Percentiles rank a stretch among this genome's conserved stretches.
Conservation (phyloP, 129 eudicot genomes). For the Tagetes erecta region DNA sequence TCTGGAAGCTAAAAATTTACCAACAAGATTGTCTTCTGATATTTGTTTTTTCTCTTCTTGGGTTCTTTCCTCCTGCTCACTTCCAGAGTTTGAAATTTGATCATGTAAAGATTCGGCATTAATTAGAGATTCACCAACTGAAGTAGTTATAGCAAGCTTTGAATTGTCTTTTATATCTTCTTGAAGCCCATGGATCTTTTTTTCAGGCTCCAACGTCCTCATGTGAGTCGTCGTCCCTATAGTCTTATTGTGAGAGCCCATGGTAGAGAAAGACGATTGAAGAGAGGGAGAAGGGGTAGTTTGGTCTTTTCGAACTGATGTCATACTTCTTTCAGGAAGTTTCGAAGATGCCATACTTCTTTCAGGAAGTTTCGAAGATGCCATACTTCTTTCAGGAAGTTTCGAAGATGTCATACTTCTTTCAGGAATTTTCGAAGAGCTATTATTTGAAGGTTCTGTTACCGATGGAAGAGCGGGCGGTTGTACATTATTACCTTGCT, state of each 20-base stretch:
- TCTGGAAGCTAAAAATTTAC: slow-evolving; percentile 47
- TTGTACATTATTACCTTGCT: slow-evolving; percentile 29
- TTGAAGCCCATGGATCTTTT: slow-evolving; percentile 16
- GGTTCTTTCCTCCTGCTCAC: slow-evolving; percentile 30
- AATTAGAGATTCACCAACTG: slow-evolving; percentile 18
- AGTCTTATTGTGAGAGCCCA: slow-evolving; percentile 36
- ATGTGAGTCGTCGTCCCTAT: slow-evolving; percentile 27
- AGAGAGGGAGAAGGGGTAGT: slow-evolving; percentile 37
- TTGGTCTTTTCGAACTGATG: slow-evolving; percentile 36
- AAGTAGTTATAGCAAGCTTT: slow-evolving; percentile 22
- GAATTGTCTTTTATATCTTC: slow-evolving; percentile 29
- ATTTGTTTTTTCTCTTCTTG: slow-evolving; percentile 41
- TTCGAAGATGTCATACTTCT: slow-evolving; percentile 50
- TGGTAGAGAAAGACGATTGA: slow-evolving; percentile 46
- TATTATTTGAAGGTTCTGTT: slow-evolving; percentile 24
- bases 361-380: slow-evolving; percentile 40
- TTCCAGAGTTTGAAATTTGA: slow-evolving; percentile 25
- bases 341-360: slow-evolving; percentile 50
- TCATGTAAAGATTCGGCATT: slow-evolving; percentile 22
- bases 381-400: slow-evolving; percentile 49
- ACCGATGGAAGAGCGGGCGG: slow-evolving; percentile 23
- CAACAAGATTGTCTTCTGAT: slow-evolving; percentile 48
- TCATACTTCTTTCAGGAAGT: slow-evolving; percentile 49
- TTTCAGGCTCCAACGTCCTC: slow-evolving; percentile 30
- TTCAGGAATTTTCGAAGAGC: slow-evolving; percentile 37